phyloP scores from a whole-genome alignment of 2,329 filamentous ascomycete species.

The Aureobasidium subglaciale region DNA sequence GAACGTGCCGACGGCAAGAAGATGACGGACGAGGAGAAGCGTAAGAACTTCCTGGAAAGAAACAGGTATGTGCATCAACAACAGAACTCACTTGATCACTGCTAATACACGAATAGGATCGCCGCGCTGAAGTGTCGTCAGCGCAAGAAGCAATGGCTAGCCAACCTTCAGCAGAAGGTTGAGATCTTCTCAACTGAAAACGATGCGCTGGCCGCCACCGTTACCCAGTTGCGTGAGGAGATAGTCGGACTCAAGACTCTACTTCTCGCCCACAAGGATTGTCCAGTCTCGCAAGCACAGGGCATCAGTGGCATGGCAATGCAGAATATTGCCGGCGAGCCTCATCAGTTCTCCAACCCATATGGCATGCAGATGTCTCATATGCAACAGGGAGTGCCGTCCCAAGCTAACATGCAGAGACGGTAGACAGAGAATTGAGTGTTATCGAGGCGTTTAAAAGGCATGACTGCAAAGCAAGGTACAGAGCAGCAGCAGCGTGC shows the following conservation, averaged over 20 bases:
- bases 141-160: constrained; percentile 97
- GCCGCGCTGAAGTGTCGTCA: constrained; percentile 95
- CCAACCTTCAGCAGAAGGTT: constrained; percentile 88
- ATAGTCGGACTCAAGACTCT: constrained; percentile 92
- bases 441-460: constrained; percentile 11
- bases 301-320: constrained; percentile 51
- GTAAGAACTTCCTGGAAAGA: constrained; percentile 93
- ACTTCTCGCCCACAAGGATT: constrained; percentile 90
- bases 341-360: constrained; percentile 38
- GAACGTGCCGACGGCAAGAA: constrained; percentile 57
- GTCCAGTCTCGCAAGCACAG: constrained; percentile 83
- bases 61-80: constrained; percentile 65
- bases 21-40: constrained; percentile 98
- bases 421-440: constrained; percentile 20
- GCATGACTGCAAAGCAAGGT: constrained; percentile 6
- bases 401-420: constrained; percentile 30
- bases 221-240: constrained; percentile 80
- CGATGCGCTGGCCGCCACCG: constrained; percentile 74
- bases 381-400: constrained; percentile 26
- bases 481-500: not conserved
- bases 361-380: constrained; percentile 41
- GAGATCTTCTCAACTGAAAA: constrained; percentile 91
- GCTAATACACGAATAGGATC: constrained; percentile 54
- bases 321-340: constrained; percentile 42
- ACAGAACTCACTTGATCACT: not conserved